A percentile compares a stretch with the other conserved stretches of the same genome.
phyloP scores from a whole-genome alignment of 2,329 filamentous ascomycete species.

The Fusarium foetens region DNA sequence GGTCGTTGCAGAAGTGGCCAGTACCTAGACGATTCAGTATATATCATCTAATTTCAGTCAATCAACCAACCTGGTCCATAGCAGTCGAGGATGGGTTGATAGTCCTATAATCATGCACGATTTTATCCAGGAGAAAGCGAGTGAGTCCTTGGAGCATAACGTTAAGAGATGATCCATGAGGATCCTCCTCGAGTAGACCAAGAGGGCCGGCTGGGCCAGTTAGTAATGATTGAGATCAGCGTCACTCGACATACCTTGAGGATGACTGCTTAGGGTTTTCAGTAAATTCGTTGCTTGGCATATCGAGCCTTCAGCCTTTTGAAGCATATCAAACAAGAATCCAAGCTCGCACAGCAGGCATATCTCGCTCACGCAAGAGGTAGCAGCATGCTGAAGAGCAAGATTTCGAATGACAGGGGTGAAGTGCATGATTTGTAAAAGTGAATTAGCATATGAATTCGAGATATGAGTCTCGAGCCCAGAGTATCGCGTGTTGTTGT shows the following conservation, averaged over 20 bases:
- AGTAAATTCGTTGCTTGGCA: conserved; percentile 97
- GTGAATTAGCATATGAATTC: conserved; percentile 94
- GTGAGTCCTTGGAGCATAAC: conserved; percentile 87
- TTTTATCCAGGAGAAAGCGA: conserved; percentile 84
- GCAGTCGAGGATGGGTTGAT: conserved; percentile 69
- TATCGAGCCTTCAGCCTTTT: conserved; percentile 92
- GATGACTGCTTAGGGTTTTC: conserved; percentile 85
- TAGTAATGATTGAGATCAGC: conserved; percentile 14
- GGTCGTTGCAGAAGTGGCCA: conserved; percentile 76
- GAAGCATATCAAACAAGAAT: conserved; percentile 96
- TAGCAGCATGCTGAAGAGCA: conserved; percentile 88
- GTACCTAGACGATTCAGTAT: conserved; percentile 49
- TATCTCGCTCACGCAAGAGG: conserved; percentile 80
- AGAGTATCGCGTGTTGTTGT: conserved; percentile 92
- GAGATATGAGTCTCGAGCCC: conserved; percentile 95
- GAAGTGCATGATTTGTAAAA: conserved; percentile 91
- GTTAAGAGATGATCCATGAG: conserved; percentile 76
- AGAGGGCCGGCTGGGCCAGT: conserved; percentile 70
- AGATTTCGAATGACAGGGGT: conserved; percentile 89
- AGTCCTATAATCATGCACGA: conserved; percentile 78
- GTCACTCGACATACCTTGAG: conserved; percentile 66
- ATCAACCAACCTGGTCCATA: conserved; percentile 71
- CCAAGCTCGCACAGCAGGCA: conserved; percentile 95
- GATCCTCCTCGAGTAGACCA: conserved; percentile 85
- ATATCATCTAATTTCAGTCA: background rate